Evolutionary conservation across 1,284 basidiomycete species (phyloP).

Genomic region (Pholiota adiposa): DNA sequence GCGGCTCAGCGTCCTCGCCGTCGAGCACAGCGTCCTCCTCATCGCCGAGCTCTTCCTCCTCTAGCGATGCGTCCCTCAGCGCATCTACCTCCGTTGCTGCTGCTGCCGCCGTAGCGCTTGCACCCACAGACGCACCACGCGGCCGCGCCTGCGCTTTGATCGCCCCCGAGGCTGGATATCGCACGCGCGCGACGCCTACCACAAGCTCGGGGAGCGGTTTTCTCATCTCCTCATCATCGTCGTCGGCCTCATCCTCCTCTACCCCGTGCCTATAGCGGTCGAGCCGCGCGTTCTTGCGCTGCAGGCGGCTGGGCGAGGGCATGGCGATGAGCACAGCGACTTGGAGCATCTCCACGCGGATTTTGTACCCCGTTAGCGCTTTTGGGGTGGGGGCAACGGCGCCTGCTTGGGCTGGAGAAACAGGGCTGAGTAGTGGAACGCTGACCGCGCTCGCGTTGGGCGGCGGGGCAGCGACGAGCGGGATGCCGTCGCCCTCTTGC

Average conservation of each 20-base stretch:
- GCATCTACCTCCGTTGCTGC: background rate
- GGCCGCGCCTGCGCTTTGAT: background rate
- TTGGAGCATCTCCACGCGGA: slow-evolving; percentile 41
- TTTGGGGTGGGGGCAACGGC: too few species aligned
- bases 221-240: background rate
- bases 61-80: background rate
- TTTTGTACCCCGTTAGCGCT: slow-evolving; percentile 13
- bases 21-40: background rate
- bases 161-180: background rate
- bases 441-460: background rate
- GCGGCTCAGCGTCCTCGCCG: background rate
- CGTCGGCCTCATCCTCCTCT: background rate
- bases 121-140: too few species aligned
- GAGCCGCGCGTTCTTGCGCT: background rate
- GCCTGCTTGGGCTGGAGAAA: too few species aligned
- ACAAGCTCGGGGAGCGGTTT: background rate
- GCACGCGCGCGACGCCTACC: background rate
- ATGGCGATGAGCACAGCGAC: slow-evolving; percentile 66
- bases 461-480: background rate
- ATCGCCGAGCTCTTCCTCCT: background rate
- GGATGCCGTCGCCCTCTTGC: background rate
- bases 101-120: background rate
- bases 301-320: slow-evolving; percentile 41
- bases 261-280: background rate
- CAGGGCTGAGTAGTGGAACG: background rate